Evolutionary conservation across 2,329 filamentous ascomycete genomes (phyloP).

Genomic region (Penicillium sp.): DNA sequence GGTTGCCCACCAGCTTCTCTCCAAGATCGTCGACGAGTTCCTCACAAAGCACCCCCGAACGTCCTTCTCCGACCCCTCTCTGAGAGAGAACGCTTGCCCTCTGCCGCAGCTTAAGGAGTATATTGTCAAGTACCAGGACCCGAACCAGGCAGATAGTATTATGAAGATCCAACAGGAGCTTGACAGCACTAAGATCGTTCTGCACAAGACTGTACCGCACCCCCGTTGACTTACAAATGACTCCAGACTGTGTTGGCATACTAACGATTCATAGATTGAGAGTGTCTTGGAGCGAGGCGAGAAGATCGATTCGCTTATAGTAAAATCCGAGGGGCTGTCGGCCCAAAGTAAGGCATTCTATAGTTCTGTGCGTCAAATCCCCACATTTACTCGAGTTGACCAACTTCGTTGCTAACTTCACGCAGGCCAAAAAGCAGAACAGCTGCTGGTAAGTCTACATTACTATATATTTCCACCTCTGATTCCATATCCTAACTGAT

Average conservation of each 20-base stretch:
- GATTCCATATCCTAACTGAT: no score
- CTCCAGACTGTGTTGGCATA: no score
- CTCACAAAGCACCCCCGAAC: conserved; percentile 73
- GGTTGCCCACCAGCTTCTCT: conserved; percentile 83
- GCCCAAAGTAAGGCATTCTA: conserved; percentile 98
- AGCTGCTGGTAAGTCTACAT: conserved; percentile 65
- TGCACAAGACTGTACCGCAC: conserved; percentile 86
- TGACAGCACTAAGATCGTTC: conserved; percentile 94
- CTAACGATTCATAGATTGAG: no score
- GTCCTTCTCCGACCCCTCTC: conserved; percentile 62
- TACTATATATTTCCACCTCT: no score
- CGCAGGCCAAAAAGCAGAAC: conserved; percentile 69
- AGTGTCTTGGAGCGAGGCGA: conserved; percentile 78
- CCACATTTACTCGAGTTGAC: no score
- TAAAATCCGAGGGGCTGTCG: conserved; percentile 89
- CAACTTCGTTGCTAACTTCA: conserved; percentile 25
- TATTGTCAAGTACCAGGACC: conserved; percentile 79
- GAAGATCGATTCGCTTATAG: conserved; percentile 93
- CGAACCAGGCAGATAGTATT: conserved; percentile 86
- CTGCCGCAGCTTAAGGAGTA: conserved; percentile 82
- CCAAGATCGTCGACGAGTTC: conserved; percentile 88
- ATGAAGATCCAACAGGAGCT: conserved; percentile 95
- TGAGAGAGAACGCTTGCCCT: conserved; percentile 54
- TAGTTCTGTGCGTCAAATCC: conserved; percentile 11
- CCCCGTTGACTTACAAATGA: not conserved